phyloP scores from a whole-genome alignment of 495 filamentous ascomycete genomes.

The Penicillium parvum region DNA sequence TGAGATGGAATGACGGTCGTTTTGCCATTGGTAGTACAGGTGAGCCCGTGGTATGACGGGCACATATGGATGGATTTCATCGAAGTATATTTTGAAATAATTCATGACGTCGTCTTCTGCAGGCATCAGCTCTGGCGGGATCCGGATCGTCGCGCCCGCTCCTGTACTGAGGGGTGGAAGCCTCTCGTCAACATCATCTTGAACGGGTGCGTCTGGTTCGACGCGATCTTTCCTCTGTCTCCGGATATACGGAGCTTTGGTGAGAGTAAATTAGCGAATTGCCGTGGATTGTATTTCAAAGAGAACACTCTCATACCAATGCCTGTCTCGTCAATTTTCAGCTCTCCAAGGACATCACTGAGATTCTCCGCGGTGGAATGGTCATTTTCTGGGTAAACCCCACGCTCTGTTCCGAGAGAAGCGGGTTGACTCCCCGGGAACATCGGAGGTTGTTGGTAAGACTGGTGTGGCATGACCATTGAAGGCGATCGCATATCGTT shows the following conservation, averaged over 20 bases:
- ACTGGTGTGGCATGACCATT: slow-evolving; percentile 30
- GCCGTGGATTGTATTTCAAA: neutral
- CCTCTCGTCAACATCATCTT: slow-evolving; percentile 70
- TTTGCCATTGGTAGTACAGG: slow-evolving; percentile 90
- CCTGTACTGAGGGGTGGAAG: slow-evolving; percentile 64
- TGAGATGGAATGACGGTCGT: slow-evolving; percentile 79
- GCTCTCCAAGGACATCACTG: slow-evolving; percentile 75
- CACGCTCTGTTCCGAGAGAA: slow-evolving; percentile 39
- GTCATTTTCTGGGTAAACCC: slow-evolving; percentile 48
- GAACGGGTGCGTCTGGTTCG: slow-evolving; percentile 66
- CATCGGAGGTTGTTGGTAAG: slow-evolving; percentile 45
- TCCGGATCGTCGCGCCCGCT: slow-evolving; percentile 72
- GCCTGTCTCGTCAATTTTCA: slow-evolving; percentile 83
- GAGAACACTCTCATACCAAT: slow-evolving; percentile 61
- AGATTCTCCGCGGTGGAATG: slow-evolving; percentile 67
- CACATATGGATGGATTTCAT: slow-evolving; percentile 92
- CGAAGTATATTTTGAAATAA: slow-evolving; percentile 91
- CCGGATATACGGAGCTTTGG: slow-evolving; percentile 77
- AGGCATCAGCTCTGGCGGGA: slow-evolving; percentile 93
- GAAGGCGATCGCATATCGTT: slow-evolving; percentile 64
- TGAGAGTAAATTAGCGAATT: slow-evolving; percentile 12
- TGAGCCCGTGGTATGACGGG: slow-evolving; percentile 81
- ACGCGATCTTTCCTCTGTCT: slow-evolving; percentile 62
- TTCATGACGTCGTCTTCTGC: slow-evolving; percentile 74
- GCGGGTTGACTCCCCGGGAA: slow-evolving; percentile 54